Percentiles rank a stretch among this genome's conserved stretches.
Conservation (phyloP, 495 filamentous ascomycete genomes). For the Xylona heveae region DNA sequence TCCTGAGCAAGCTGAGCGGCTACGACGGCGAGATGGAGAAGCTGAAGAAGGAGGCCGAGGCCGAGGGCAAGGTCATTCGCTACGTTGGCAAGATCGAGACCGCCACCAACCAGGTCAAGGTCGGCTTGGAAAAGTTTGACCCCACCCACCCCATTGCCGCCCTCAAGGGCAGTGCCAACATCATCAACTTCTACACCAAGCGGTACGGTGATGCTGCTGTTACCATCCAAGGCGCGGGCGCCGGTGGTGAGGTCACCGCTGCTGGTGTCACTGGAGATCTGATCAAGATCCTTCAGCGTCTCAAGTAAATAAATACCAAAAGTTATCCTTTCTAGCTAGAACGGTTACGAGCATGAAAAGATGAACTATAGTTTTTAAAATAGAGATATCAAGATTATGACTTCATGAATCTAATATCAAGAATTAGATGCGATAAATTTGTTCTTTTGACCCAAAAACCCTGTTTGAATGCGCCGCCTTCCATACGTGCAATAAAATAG, state of each 20-base stretch:
- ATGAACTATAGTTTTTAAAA: no score
- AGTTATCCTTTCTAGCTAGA: no score
- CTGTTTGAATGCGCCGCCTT: no score
- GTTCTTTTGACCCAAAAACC: no score
- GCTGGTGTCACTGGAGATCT: conserved; percentile 88
- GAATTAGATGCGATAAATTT: no score
- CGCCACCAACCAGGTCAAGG: conserved; percentile 49
- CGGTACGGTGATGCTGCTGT: conserved; percentile 75
- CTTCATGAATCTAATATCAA: no score
- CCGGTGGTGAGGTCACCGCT: conserved; percentile 85
- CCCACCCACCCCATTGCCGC: conserved; percentile 71
- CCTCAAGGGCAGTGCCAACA: conserved; percentile 91
- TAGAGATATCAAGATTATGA: no score
- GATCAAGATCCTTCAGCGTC: conserved; percentile 51
- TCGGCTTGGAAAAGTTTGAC: conserved; percentile 70
- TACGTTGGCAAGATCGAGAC: conserved; percentile 91
- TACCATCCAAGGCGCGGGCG: conserved; percentile 86
- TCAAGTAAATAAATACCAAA: conserved; percentile 12
- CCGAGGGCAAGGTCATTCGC: conserved; percentile 73
- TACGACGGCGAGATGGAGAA: conserved; percentile 74
- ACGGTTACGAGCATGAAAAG: no score
- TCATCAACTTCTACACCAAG: conserved; percentile 93
- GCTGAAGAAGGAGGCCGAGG: conserved; percentile 54
- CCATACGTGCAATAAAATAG: no score
- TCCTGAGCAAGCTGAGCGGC: conserved; percentile 49